Conservation (phyloP, 2,329 filamentous ascomycete species). For the Verticillium isaacii region DNA sequence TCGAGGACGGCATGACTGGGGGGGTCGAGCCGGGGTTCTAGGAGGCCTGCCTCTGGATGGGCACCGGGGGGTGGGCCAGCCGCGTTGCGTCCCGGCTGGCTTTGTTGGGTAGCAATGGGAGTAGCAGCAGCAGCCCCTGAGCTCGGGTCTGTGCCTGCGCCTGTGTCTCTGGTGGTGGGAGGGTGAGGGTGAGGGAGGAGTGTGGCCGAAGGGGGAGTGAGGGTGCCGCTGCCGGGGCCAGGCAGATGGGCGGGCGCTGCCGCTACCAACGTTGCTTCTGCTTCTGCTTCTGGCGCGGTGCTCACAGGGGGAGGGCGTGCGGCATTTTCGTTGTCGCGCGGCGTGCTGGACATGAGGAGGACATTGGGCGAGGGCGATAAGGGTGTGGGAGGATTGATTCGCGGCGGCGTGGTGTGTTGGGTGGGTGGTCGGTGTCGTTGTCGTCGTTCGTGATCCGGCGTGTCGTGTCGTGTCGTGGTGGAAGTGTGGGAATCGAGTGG, state of each 20-base stretch:
- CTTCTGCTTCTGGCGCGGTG: conserved; percentile 14
- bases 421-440: background rate
- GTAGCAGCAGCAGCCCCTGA: conserved; percentile 3
- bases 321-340: conserved; percentile 49
- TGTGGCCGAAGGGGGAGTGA: conserved; percentile 3
- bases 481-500: conserved; percentile 10
- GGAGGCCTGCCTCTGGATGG: conserved; percentile 8
- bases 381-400: conserved; percentile 21
- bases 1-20: conserved; percentile 31
- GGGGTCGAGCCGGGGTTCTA: conserved; percentile 7
- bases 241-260: background rate
- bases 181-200: background rate
- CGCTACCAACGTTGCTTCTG: conserved; percentile 6
- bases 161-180: background rate
- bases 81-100: background rate
- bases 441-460: background rate
- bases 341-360: conserved; percentile 53
- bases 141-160: background rate
- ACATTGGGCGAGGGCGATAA: conserved; percentile 41
- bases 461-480: background rate
- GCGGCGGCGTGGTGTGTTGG: conserved; percentile 6
- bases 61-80: conserved; percentile 12
- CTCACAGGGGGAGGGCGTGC: conserved; percentile 42
- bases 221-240: background rate
- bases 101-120: conserved; percentile 1